Base-by-base conservation (phyloP, 202 grass and related monocot genomes). In the Digitaria exilis region DNA sequence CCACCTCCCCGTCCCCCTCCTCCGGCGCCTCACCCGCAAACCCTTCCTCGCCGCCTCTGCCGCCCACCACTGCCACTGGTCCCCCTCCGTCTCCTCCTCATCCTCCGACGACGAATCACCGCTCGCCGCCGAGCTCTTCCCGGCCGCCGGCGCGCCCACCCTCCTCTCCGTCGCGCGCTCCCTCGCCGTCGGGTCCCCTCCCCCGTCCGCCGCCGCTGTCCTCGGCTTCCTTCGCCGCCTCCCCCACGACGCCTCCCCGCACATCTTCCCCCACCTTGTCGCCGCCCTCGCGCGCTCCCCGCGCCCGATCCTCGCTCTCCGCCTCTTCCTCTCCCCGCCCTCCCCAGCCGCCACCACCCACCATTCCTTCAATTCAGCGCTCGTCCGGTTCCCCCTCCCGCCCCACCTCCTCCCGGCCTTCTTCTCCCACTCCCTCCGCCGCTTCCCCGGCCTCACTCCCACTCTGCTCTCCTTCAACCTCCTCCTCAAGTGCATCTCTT, bases 81-180 rank as follows among this genome's bases (percentile, higher is more conserved):
- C 49, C 28, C 68, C 49, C 11, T 69, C 50, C 60, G 43, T 55
- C 74, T 86, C 84, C 15, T 86, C 79, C 14, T 86, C 84, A 21
- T 77, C 78, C 55, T 59, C 71, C 31, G 66, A 73, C 72, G 78
- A 85, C 25, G 85, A 89, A 43, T 62, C 70, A 8, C 76, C 78
- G 1, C 82, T 90, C 52, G 80, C 87, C 69, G n/a, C 44, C 15
- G 86, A 88, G 52, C 85, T 88, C 58, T 91, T 90, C 88, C 82
- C 80, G 15, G 52, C 52, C 84, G 84, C 88, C 16, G 74, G 88
- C 0, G 59, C 72, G 30, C 86, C 82, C 29, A 81, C 83, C 3
- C 82, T 89, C 64, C 76, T 87, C 17, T 79, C 79, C 57, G 68
- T 76, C 48, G 84, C 90, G 39, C 84, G 78, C n/a, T 76, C 83